Evolutionary conservation across 371 early-diverging fungal genomes (phyloP).

Genomic region (Lichtheimia corymbifera): DNA sequence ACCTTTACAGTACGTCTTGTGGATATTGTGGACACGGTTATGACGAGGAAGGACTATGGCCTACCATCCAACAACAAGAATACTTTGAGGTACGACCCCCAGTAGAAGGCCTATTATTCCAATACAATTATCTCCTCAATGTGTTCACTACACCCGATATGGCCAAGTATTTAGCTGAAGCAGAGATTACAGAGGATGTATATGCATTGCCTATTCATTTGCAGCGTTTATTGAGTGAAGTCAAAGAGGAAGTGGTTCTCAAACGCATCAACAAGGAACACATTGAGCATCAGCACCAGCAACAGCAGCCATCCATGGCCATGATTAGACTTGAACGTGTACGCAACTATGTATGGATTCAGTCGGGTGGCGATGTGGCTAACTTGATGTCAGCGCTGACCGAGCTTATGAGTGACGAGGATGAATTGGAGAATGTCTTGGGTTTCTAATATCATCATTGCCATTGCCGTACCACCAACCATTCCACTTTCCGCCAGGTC

Average conservation of each 20-base stretch:
- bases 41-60: neutral
- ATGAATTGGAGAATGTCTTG: conserved; percentile 23
- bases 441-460: conserved; percentile 3
- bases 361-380: conserved; percentile 31
- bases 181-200: conserved; percentile 27
- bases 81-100: neutral
- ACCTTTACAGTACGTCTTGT: conserved; percentile 5
- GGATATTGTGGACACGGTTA: neutral
- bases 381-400: conserved; percentile 27
- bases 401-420: conserved; percentile 40
- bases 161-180: conserved; percentile 17
- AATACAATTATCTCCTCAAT: conserved; percentile 25
- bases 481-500: neutral
- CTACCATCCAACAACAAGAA: neutral
- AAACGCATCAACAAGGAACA: conserved; percentile 17
- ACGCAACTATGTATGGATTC: conserved; percentile 22
- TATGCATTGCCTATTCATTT: conserved; percentile 28
- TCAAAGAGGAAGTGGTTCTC: conserved; percentile 30
- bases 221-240: conserved; percentile 30
- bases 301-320: conserved; percentile 6
- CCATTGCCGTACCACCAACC: neutral
- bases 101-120: conserved; percentile 16
- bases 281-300: neutral
- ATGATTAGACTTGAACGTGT: conserved; percentile 23
- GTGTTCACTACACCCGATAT: conserved; percentile 27